A percentile compares a stretch with the other conserved stretches of the same genome.
Evolutionary conservation across 1,284 basidiomycete genomes (phyloP).

Genomic region (Cryptococcus depauperatus): DNA sequence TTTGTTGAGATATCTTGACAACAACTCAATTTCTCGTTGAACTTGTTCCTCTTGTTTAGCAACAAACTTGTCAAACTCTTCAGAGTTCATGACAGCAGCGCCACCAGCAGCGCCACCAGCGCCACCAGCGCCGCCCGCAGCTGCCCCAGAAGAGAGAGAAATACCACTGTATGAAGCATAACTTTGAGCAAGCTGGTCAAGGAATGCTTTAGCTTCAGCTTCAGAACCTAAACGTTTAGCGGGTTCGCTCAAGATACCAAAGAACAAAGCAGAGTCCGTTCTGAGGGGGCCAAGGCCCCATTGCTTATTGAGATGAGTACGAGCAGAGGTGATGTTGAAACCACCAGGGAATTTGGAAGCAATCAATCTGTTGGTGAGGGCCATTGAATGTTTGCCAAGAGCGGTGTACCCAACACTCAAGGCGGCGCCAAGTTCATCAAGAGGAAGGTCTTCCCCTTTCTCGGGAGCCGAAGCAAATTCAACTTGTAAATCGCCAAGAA

Average conservation of each 20-base stretch:
- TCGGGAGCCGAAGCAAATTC: constrained; percentile 89
- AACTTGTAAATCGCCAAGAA: constrained; percentile 82
- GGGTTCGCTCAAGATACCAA: constrained; percentile 87
- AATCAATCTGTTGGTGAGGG: constrained; percentile 82
- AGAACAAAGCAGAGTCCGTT: constrained; percentile 81
- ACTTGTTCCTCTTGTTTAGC: constrained; percentile 87
- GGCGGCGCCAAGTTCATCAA: constrained; percentile 87
- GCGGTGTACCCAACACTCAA: constrained; percentile 68
- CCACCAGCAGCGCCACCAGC: constrained; percentile 57
- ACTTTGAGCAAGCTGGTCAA: constrained; percentile 72
- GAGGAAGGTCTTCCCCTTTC: constrained; percentile 92
- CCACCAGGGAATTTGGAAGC: constrained; percentile 98
- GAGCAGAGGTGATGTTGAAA: constrained; percentile 92
- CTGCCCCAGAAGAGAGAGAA: constrained; percentile 60
- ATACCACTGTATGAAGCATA: constrained; percentile 87
- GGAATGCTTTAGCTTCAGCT: constrained; percentile 84
- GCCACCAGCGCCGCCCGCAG: constrained; percentile 55
- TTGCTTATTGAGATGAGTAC: constrained; percentile 74
- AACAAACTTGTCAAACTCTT: constrained; percentile 96
- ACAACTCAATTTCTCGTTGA: constrained; percentile 84
- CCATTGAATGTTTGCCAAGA: constrained; percentile 93
- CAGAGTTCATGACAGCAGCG: constrained; percentile 87
- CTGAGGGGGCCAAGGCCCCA: constrained; percentile 90
- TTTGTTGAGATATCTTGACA: constrained; percentile 89
- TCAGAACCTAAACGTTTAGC: constrained; percentile 88